Conservation (phyloP, 371 early-diverging fungal species). For the Mortierella sp. region DNA sequence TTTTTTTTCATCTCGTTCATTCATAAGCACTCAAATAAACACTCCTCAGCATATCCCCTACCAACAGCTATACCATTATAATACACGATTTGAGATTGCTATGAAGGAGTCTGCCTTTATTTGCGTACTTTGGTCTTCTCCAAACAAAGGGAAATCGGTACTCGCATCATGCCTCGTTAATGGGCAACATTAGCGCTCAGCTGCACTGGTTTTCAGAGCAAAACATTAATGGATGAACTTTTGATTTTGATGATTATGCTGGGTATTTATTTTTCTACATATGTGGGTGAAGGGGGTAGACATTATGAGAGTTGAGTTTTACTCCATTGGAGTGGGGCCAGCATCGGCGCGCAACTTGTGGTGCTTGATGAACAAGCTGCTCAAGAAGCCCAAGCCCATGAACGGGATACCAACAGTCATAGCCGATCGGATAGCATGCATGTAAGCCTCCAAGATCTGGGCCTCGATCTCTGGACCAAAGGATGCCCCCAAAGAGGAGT, state of each 20-base stretch:
- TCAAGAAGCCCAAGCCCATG: constrained; percentile 63
- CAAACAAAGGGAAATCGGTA: no score
- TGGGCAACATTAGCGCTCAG: no score
- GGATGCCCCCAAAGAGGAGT: constrained; percentile 11
- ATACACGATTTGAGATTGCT: no score
- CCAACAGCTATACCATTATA: no score
- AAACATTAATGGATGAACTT: no score
- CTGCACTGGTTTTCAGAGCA: no score
- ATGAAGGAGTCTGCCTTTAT: no score
- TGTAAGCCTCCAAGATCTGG: constrained; percentile 67
- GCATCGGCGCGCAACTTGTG: constrained; percentile 23
- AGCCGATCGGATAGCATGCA: constrained; percentile 65
- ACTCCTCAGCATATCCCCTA: no score
- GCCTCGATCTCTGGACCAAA: constrained; percentile 37
- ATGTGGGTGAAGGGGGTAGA: background rate
- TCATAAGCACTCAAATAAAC: background rate
- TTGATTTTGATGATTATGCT: no score
- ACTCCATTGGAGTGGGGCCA: constrained; percentile 26
- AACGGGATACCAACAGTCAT: constrained; percentile 71
- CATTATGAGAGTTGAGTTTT: background rate
- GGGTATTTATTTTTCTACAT: background rate
- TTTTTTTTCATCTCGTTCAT: background rate
- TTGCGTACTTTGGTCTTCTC: no score
- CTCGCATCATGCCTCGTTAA: no score
- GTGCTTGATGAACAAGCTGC: constrained; percentile 59